Base-by-base conservation (phyloP, 139 green algal species). In the Tetradesmus lagerheimii region DNA sequence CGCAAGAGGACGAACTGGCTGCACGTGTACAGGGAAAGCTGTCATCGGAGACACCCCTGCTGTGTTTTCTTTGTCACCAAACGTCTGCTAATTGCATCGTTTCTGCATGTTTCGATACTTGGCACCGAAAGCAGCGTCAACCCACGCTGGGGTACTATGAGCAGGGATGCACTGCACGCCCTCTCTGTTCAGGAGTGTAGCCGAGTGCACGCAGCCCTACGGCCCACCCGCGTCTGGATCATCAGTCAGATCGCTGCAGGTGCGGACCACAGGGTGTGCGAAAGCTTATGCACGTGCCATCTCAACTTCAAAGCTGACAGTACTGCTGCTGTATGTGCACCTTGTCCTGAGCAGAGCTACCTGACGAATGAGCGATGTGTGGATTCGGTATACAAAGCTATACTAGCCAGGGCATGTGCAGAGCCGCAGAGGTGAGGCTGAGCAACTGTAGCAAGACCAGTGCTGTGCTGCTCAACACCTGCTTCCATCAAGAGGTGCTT, bases 181-280 rank as follows among this genome's bases (percentile, higher is more conserved):
- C 27, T 86, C 85, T 43, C 57, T 91, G 2, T 78, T 80, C 78
- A 84, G 87, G 57, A 53, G 74, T 35, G 87, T 91, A 9, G 87
- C 87, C 18, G 87, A 91, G n/a, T 91, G 87, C 87, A 91, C 87
- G 15, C 87, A 91, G 79, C 87, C 87, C 25, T 87, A 87, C 50
- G 78, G 87, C n/a, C 76, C 87, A 23, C 77, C 79, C 5, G 47
- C 86, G 12, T 76, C 86, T 37, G 71, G n/a, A 74, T 31, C 75
- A 37, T 57, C 86, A 20, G 31, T 74, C 9, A 67, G 85, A 47
- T 57, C 66, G 38, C 78, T 86, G 29, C 87, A 91, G 87, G 78
- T 91, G 47, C 47, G 4, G 5, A 2, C 9, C 27, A 29, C 29
- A 34, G n/a, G n/a, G 9, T 45, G 27, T 45, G 41, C 31, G 34